Evolutionary conservation across 768 basidiomycete genomes (phyloP).

Genomic region (Sarcodon aspratus): DNA sequence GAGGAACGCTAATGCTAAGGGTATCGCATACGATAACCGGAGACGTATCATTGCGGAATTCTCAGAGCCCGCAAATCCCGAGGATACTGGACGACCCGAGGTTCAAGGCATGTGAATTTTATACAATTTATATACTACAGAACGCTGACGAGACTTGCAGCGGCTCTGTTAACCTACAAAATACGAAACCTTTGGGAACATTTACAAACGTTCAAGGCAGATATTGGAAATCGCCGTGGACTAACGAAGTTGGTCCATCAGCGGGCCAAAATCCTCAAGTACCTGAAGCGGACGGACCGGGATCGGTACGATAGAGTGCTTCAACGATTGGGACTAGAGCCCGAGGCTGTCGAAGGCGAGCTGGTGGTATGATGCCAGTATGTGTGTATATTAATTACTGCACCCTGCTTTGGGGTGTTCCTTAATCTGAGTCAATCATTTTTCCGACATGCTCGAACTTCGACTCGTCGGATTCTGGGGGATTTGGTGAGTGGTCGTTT

Average conservation of each 20-base stretch:
- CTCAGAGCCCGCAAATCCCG: constrained; percentile 53
- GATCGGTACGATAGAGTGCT: constrained; percentile 68
- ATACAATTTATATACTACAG: background rate
- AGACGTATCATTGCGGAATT: constrained; percentile 70
- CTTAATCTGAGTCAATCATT: too few species aligned
- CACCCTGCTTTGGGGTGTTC: background rate
- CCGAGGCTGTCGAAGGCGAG: constrained; percentile 81
- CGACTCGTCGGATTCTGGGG: too few species aligned
- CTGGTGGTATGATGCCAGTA: constrained; percentile 45
- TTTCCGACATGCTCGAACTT: too few species aligned
- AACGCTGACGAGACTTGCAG: constrained; percentile 26
- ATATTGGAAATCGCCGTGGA: constrained; percentile 67
- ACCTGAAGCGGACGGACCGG: constrained; percentile 54
- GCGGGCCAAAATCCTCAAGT: constrained; percentile 72
- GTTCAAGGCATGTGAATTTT: constrained; percentile 65
- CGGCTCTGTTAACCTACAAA: constrained; percentile 74
- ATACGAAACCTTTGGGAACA: constrained; percentile 81
- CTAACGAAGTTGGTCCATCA: constrained; percentile 73
- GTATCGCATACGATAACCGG: constrained; percentile 83
- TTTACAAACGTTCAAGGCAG: constrained; percentile 53
- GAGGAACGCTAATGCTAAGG: constrained; percentile 76
- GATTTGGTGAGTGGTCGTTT: too few species aligned
- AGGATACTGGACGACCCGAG: constrained; percentile 74
- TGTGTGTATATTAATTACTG: background rate
- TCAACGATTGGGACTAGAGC: constrained; percentile 64